phyloP scores from a whole-genome alignment of 2,329 filamentous ascomycete genomes.

The Aspergillus sp. region DNA sequence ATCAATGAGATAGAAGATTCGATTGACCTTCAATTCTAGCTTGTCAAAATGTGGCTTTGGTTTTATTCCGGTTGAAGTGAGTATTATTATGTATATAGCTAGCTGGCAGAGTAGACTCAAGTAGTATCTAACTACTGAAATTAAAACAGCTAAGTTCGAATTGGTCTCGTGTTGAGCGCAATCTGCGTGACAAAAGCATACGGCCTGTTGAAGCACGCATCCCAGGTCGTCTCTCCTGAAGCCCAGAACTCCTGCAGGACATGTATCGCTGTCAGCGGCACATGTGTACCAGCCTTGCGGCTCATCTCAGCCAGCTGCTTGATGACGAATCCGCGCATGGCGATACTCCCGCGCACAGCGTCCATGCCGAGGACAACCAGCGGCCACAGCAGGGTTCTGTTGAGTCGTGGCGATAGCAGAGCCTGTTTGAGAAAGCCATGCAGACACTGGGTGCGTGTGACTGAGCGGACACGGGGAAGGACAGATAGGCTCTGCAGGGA shows the following conservation, averaged over 20 bases:
- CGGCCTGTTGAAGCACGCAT: slow-evolving; percentile 34
- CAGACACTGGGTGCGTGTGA: not conserved
- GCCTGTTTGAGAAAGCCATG: slow-evolving; percentile 12
- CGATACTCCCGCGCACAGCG: slow-evolving; percentile 14
- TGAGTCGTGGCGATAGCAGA: slow-evolving; percentile 8
- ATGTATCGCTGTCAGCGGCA: slow-evolving; percentile 25
- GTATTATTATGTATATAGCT: no score
- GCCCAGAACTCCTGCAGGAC: slow-evolving; percentile 33
- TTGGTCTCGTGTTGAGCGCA: not conserved
- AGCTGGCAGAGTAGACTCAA: no score
- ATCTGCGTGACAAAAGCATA: slow-evolving; percentile 21
- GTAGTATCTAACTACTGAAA: no score
- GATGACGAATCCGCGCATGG: slow-evolving; percentile 22
- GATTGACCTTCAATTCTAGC: no score
- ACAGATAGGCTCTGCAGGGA: slow-evolving; percentile 31
- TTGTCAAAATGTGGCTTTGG: no score
- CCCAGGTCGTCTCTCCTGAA: slow-evolving; percentile 27
- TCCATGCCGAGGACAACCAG: slow-evolving; percentile 33
- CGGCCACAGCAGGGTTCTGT: slow-evolving; percentile 30
- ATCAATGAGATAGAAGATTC: no score
- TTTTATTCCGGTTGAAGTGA: no score
- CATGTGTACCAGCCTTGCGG: slow-evolving; percentile 19
- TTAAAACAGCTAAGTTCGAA: no score
- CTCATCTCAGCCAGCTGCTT: slow-evolving; percentile 22
- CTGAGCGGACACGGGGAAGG: slow-evolving; percentile 13